Conservation (phyloP, 257 asterid genomes). For the Capsicum rhomboideum region DNA sequence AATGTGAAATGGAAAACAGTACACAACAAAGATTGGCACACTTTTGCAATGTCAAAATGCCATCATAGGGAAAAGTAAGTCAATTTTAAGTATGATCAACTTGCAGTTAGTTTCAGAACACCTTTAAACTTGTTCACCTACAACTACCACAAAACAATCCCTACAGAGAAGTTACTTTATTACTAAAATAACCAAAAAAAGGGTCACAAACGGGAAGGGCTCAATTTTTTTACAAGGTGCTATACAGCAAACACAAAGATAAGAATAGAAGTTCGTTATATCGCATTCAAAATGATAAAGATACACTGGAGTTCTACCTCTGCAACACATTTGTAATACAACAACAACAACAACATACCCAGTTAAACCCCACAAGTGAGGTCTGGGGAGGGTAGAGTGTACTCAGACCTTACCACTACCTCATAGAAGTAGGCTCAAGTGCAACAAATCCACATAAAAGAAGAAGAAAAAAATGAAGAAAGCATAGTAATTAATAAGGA, state of each 20-base stretch:
- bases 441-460: too few relatives aligned
- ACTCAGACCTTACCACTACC: too few relatives aligned
- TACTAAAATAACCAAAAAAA: neutral
- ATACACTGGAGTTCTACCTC: neutral
- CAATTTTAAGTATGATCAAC: neutral
- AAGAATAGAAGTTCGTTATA: too few relatives aligned
- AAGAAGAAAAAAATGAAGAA: too few relatives aligned
- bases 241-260: too few relatives aligned
- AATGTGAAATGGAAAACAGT: neutral
- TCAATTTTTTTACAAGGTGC: neutral
- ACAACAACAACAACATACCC: too few relatives aligned
- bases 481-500: too few relatives aligned
- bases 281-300: too few relatives aligned
- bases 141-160: neutral
- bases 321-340: neutral
- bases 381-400: too few relatives aligned
- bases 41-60: neutral
- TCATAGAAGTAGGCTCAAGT: too few relatives aligned
- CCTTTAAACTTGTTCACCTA: neutral
- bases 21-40: neutral
- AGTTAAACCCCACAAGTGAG: too few relatives aligned
- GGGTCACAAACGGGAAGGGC: too few relatives aligned
- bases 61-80: neutral
- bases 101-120: neutral
- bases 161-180: neutral